Percentiles rank a stretch among this genome's conserved stretches.
These are phyloP conservation scores for Leucosporidium scottii DNA, from an alignment of 768 basidiomycete species.

Conservation along the genomic window DNA sequence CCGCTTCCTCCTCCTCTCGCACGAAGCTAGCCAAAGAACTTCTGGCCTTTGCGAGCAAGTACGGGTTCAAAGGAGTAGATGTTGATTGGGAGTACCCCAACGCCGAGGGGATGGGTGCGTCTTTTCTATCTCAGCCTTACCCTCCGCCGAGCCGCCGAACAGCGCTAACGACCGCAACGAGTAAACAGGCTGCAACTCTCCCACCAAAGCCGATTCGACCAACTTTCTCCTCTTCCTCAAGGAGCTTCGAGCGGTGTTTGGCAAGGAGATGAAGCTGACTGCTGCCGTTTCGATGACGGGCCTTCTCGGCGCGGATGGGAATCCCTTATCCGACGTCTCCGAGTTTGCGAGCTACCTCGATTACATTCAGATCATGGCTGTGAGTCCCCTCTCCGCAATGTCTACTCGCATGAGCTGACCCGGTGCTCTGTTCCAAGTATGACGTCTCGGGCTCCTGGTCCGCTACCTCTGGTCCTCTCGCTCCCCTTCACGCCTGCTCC, in stretches of 20 bases:
- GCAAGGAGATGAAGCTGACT: constrained; percentile 57
- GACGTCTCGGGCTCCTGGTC: constrained; percentile 7
- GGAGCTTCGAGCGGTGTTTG: constrained; percentile 57
- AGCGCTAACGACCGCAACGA: too few relatives aligned
- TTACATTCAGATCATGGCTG: constrained; percentile 76
- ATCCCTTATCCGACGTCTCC: constrained; percentile 58
- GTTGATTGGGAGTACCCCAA: constrained; percentile 73
- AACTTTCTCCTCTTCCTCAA: constrained; percentile 71
- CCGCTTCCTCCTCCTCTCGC: constrained; percentile 51
- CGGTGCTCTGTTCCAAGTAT: too few relatives aligned
- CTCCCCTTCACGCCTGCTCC: too few relatives aligned
- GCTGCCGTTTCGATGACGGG: constrained; percentile 67
- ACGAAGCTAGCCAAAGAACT: constrained; percentile 59
- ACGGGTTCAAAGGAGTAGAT: constrained; percentile 75
- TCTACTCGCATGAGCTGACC: too few relatives aligned
- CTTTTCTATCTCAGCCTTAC: too few relatives aligned
- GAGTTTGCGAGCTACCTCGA: constrained; percentile 63
- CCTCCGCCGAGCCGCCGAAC: too few relatives aligned
- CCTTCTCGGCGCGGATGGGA: constrained; percentile 57
- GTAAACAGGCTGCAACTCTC: constrained; percentile 48
- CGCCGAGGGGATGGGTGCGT: too few relatives aligned
- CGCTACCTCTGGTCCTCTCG: neutral
- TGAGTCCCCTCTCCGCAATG: too few relatives aligned
- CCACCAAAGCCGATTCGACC: constrained; percentile 55
- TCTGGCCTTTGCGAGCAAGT: constrained; percentile 50